A percentile compares a stretch with the other conserved stretches of the same genome.
phyloP scores from a whole-genome alignment of 306 rosid species.

The Sindora glabra region DNA sequence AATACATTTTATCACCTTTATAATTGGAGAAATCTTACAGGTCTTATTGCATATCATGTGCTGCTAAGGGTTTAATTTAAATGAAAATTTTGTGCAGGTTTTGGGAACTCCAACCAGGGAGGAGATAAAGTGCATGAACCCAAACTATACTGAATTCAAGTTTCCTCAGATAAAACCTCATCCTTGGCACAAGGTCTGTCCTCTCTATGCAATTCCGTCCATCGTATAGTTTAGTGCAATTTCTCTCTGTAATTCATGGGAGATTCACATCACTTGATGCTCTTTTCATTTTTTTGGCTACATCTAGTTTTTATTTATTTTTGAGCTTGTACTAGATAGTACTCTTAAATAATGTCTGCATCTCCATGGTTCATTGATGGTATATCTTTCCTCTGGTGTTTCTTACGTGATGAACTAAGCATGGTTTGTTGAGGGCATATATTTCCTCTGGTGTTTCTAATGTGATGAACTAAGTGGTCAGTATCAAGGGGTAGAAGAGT shows the following conservation, averaged over 20 bases:
- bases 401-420: not conserved
- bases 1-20: not conserved
- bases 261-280: slow-evolving; percentile 1
- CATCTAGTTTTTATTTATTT: not conserved
- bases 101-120: slow-evolving; percentile 98
- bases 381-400: not conserved
- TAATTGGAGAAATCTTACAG: slow-evolving; percentile 1
- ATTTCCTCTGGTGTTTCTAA: not conserved
- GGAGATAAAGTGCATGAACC: slow-evolving; percentile 99
- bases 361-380: not conserved
- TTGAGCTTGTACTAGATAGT: not conserved
- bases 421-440: slow-evolving; percentile 9
- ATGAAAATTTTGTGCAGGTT: slow-evolving; percentile 45
- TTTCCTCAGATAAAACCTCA: slow-evolving; percentile 99
- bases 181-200: slow-evolving; percentile 92
- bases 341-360: not conserved
- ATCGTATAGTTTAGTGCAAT: slow-evolving; percentile 3
- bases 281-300: slow-evolving; percentile 2
- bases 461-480: not conserved
- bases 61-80: not conserved
- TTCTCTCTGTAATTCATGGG: not conserved
- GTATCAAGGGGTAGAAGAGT: too few relatives aligned
- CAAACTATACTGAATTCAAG: slow-evolving; percentile 92
- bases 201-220: slow-evolving; percentile 13
- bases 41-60: not conserved